Percentiles rank a stretch among this genome's conserved stretches.
phyloP scores from a whole-genome alignment of 176 grass and related monocot genomes.

The Secale cereale region DNA sequence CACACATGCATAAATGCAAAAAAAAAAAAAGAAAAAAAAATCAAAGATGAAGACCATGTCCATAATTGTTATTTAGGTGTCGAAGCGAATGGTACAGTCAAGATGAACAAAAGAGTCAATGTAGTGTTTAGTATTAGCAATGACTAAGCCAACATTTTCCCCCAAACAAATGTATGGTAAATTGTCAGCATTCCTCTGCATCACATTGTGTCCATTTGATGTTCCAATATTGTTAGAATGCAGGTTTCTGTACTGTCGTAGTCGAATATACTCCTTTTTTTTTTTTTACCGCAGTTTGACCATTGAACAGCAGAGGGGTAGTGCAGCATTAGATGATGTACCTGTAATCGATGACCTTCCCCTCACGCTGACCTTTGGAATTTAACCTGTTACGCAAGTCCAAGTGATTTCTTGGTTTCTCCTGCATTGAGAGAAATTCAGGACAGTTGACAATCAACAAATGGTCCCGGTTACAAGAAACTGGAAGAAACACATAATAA shows the following conservation, averaged over 20 bases:
- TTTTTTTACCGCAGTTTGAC: neutral
- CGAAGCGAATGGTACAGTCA: neutral
- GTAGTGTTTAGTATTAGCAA: neutral
- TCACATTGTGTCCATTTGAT: neutral
- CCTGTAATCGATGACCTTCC: conserved; percentile 99
- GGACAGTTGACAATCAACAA: neutral
- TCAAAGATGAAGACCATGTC: neutral
- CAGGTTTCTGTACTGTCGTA: neutral
- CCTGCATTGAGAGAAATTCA: conserved; percentile 46
- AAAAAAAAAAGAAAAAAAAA: too few relatives aligned
- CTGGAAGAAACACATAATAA: neutral
- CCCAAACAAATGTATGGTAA: neutral
- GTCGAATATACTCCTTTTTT: neutral
- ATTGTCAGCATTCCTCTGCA: neutral
- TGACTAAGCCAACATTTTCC: neutral
- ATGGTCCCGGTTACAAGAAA: neutral
- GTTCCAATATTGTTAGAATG: neutral
- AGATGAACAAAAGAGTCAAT: neutral
- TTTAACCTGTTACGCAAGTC: conserved; percentile 87
- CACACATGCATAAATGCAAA: neutral
- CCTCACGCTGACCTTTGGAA: conserved; percentile 89
- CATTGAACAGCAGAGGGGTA: neutral
- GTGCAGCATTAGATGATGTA: neutral
- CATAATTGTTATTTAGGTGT: neutral
- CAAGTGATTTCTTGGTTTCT: conserved; percentile 96